Evolutionary conservation across 1,139 yeast species (phyloP), one percentile per base, ranked within the genome.

Genomic region (Hanseniaspora uvarum): DNA sequence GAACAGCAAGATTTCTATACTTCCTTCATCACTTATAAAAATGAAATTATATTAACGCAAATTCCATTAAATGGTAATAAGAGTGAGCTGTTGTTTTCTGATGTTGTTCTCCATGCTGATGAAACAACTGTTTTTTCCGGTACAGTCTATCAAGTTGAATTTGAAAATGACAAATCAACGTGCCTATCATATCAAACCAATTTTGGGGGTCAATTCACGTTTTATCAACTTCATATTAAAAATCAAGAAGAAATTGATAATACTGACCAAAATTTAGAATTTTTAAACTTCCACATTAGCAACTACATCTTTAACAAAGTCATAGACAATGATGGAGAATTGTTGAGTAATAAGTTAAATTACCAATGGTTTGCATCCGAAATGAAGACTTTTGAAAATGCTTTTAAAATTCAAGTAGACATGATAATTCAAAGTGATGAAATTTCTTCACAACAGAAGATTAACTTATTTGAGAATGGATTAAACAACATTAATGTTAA

Each of bases 191-290:
- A 41, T n/a, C 53, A 50, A 38, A 50, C 53, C 4, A 11, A 23
- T 23, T 19, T 8, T 18, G 46, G 36, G 4, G 28, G 30, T 1
- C 16, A 24, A 21, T 19, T 6, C 16, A 36, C 48, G 5, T 50
- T 37, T 44, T 50, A 50, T 44, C 53, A 50, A 23, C 46, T 50
- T 24, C 53, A 50, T 31, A 10, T 44, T 2, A 50, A 50, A 23
- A 36, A 36, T 14, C 24, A 36, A 18, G 12, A 12, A 6, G 8
- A 23, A 16, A 16, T 5, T 8, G 5, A 24, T 5, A 16, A n/a
- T 5, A 36, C 8, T 14, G 21, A 18, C 12, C 40, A 43, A 41
- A 23, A 37, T 10, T n/a, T 38, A 21, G 30, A n/a, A 4, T 37
- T 43, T 30, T 36, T 50, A 14, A 26, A 28, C 4, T 50, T 43